phyloP scores from a whole-genome alignment of 495 filamentous ascomycete genomes.

The Venustampulla echinocandica region DNA sequence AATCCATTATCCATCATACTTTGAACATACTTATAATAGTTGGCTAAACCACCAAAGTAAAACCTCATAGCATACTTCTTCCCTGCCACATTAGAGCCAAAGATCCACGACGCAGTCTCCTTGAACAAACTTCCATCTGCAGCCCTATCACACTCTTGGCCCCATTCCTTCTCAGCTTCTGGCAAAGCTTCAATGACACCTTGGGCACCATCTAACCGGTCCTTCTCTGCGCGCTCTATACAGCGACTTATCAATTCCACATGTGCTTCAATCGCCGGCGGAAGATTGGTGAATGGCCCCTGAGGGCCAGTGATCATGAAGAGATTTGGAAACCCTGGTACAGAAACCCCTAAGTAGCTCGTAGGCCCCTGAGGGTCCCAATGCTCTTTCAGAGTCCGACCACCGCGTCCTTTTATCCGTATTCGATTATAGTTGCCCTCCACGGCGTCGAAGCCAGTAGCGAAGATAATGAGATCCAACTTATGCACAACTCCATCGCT shows the following conservation, averaged over 20 bases:
- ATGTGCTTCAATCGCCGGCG: slow-evolving; percentile 6
- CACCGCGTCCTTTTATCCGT: slow-evolving; percentile 41
- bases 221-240: slow-evolving; percentile 4
- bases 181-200: slow-evolving; percentile 3
- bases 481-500: slow-evolving; percentile 39
- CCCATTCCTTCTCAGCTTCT: slow-evolving; percentile 7
- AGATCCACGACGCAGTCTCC: slow-evolving; percentile 5
- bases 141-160: background rate
- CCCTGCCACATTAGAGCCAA: slow-evolving; percentile 4
- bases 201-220: background rate
- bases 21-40: background rate
- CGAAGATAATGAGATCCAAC: slow-evolving; percentile 54
- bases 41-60: slow-evolving; percentile 3
- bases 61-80: slow-evolving; percentile 3
- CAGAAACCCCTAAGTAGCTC: slow-evolving; percentile 51
- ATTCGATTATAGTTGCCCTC: slow-evolving; percentile 43
- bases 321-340: slow-evolving; percentile 53
- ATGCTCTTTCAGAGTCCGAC: slow-evolving; percentile 39
- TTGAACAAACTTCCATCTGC: background rate
- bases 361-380: slow-evolving; percentile 45
- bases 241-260: slow-evolving; percentile 3
- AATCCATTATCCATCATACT: slow-evolving; percentile 2
- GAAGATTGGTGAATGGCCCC: slow-evolving; percentile 7
- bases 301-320: slow-evolving; percentile 11
- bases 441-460: slow-evolving; percentile 56